Conservation (phyloP, 306 rosid genomes). For the Spatholobus suberectus region DNA sequence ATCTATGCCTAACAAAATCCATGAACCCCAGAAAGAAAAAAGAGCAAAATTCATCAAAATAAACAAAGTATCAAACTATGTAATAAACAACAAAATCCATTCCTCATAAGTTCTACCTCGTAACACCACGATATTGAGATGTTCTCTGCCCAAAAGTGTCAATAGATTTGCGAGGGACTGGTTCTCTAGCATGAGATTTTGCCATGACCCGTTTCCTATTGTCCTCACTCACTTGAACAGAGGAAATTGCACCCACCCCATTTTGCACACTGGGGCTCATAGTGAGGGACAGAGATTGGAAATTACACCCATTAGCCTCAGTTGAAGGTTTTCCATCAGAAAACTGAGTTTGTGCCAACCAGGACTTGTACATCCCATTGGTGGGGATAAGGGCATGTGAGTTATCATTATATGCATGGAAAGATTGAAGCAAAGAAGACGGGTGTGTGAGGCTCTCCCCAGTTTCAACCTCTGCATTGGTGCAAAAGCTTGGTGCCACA, state of each 20-base stretch:
- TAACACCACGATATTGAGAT: conserved; percentile 96
- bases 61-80: background rate
- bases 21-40: background rate
- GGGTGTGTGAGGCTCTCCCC: conserved; percentile 51
- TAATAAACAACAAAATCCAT: background rate
- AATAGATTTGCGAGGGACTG: conserved; percentile 86
- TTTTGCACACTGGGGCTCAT: conserved; percentile 72
- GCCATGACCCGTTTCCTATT: conserved; percentile 64
- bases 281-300: conserved; percentile 72
- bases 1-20: conserved; percentile 80
- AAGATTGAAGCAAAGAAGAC: conserved; percentile 50
- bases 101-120: conserved; percentile 55
- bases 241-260: conserved; percentile 51
- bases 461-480: conserved; percentile 48
- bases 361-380: conserved; percentile 69
- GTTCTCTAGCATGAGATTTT: conserved; percentile 67
- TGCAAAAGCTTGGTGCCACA: conserved; percentile 58
- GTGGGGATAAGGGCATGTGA: conserved; percentile 51
- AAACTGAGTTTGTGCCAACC: conserved; percentile 70
- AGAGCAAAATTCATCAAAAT: background rate
- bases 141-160: conserved; percentile 99
- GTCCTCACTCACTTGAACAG: conserved; percentile 56
- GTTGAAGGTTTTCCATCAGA: conserved; percentile 49
- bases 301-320: conserved; percentile 56
- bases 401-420: conserved; percentile 52